phyloP scores from a whole-genome alignment of 805 yeast species.

The Isabelozyma pseudorhagii region DNA sequence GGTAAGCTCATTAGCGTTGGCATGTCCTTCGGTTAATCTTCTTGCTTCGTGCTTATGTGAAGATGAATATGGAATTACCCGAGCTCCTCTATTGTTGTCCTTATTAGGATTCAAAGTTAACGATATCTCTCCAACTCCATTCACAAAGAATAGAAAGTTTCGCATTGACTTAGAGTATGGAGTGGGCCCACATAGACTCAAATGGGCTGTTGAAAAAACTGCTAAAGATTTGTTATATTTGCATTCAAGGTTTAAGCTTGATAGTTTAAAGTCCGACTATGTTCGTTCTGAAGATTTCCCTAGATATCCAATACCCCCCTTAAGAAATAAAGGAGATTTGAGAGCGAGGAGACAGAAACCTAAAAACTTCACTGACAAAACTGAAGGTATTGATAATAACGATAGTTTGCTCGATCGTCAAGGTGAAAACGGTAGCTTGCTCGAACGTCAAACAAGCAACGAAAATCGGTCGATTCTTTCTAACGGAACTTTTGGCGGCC shows the following conservation, averaged over 20 bases:
- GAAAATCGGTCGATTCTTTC: conserved; percentile 18
- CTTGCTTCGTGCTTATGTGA: conserved; percentile 70
- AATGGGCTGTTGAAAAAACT: conserved; percentile 76
- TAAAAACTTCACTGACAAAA: conserved; percentile 1
- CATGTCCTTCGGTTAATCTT: conserved; percentile 70
- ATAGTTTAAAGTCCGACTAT: conserved; percentile 32
- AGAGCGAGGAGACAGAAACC: neutral
- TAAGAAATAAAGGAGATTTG: conserved; percentile 10
- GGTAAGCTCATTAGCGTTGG: conserved; percentile 50
- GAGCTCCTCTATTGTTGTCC: conserved; percentile 80
- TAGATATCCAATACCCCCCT: conserved; percentile 40
- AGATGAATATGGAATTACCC: conserved; percentile 71
- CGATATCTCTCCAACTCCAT: conserved; percentile 41
- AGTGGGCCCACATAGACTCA: conserved; percentile 69
- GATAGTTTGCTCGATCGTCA: neutral
- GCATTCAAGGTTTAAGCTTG: conserved; percentile 64
- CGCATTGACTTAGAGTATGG: conserved; percentile 87
- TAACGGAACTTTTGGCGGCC: conserved; percentile 19
- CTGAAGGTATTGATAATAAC: neutral
- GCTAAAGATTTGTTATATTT: conserved; percentile 69
- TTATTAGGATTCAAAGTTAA: conserved; percentile 65
- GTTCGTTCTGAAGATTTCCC: conserved; percentile 44
- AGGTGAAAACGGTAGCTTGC: neutral
- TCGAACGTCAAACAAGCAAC: neutral
- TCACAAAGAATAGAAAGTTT: conserved; percentile 45